Base-by-base conservation (phyloP, 1,284 basidiomycete genomes). In the Malassezia globosa region DNA sequence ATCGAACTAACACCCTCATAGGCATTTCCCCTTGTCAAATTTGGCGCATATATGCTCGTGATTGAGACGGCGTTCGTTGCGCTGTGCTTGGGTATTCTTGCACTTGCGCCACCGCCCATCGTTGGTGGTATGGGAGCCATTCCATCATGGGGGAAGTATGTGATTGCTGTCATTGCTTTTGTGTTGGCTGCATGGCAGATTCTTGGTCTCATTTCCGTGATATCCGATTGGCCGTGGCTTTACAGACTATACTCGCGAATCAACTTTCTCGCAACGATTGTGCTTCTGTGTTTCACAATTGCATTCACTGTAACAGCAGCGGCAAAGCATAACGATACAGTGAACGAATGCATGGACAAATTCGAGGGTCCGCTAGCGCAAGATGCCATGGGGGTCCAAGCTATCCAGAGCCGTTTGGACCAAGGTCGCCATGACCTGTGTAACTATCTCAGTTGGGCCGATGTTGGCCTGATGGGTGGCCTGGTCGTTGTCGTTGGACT, bases 391-490 rank as follows among this genome's bases (percentile, higher is more conserved):
- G 51, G 54, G 13, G 16, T 46, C 5, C 19, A 39, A 18, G 27
- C 46, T 11, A 46, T 47, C 6, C 25, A 56, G 29, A 27, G 45
- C 8, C 38, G 48, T n/a, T 34, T 52, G 1, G 14, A 42, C 8
- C 18, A 36, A 5, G 50, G 39, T 2, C 50, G 50, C 7, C 39
- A 39, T n/a, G 55, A 55, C 23, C 49, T 44, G 8, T 71, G 68
- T 59, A 60, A 69, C 50, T 51, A 64, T 46, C 56, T 69, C 31
- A 47, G 64, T 18, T 71, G 68, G 68, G 57, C 59, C 7, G 63
- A 71, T 50, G 58, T 65, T 11, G 68, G 68, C 25, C 50, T 59
- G 23, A 66, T 68, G 65, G 61, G 51, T 5, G 57, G 60, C 6
- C 41, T 71, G 36, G 55, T 69, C 18, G 45, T 61, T 3, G 34